Percentiles rank a stretch among this genome's conserved stretches.
These are phyloP conservation scores for Globisporangium cystogenes DNA, from an alignment of 352 stramenopile genomes.

Conservation along the genomic window DNA sequence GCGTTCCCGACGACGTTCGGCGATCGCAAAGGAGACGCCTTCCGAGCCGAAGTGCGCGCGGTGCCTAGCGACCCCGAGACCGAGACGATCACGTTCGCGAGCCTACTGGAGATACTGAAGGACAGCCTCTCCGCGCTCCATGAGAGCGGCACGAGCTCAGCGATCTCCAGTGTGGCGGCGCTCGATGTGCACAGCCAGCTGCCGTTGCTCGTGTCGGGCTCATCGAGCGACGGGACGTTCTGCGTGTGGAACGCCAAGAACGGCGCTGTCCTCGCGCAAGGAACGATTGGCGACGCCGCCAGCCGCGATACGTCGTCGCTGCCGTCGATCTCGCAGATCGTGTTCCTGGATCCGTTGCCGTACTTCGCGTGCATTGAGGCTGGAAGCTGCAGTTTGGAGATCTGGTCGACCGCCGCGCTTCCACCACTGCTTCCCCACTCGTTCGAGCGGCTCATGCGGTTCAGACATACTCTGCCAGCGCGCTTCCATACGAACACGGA, in stretches of 20 bases:
- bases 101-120: slow-evolving; percentile 21
- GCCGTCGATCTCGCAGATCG: slow-evolving; percentile 17
- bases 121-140: slow-evolving; percentile 15
- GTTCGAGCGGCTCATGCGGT: slow-evolving; percentile 17
- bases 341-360: slow-evolving; percentile 32
- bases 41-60: no score
- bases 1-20: slow-evolving; percentile 14
- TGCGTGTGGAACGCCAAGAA: slow-evolving; percentile 50
- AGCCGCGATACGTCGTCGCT: not conserved
- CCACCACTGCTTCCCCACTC: slow-evolving; percentile 14
- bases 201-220: slow-evolving; percentile 25
- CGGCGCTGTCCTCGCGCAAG: slow-evolving; percentile 22
- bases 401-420: slow-evolving; percentile 35
- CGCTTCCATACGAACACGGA: not conserved
- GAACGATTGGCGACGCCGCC: not conserved
- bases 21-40: no score
- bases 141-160: not conserved
- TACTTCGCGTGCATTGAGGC: slow-evolving; percentile 37
- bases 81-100: slow-evolving; percentile 20
- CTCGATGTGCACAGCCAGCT: slow-evolving; percentile 26
- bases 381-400: slow-evolving; percentile 18
- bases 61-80: no score
- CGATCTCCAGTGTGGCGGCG: slow-evolving; percentile 12
- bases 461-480: slow-evolving; percentile 2
- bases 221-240: slow-evolving; percentile 23